Conservation (phyloP, 176 grass and related monocot genomes). For the Hsuehochloa calcarea region DNA sequence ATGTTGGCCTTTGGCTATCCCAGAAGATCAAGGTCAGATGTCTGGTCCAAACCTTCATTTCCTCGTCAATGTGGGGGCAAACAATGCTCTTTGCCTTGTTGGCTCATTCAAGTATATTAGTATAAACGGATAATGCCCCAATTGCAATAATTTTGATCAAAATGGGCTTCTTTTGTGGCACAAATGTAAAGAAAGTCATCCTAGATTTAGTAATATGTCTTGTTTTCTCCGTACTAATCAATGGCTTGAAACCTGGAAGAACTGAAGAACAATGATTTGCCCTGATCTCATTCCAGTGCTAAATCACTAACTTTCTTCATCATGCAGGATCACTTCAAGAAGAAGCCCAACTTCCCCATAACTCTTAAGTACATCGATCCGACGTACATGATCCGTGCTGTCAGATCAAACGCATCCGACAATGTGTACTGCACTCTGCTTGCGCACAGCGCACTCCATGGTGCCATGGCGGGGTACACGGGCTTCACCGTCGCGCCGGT, state of each 20-base stretch:
- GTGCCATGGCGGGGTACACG: conserved; percentile 89
- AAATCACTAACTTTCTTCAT: conserved; percentile 21
- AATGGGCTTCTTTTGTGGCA: neutral
- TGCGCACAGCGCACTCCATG: conserved; percentile 82
- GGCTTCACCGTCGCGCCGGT: conserved; percentile 81
- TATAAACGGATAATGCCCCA: neutral
- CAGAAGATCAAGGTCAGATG: conserved; percentile 87
- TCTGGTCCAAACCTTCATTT: conserved; percentile 27
- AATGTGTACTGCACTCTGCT: conserved; percentile 89
- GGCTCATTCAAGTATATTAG: neutral
- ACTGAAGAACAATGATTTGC: neutral
- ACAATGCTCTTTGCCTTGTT: neutral
- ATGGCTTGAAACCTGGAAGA: neutral
- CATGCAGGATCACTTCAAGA: conserved; percentile 76
- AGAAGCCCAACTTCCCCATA: conserved; percentile 61
- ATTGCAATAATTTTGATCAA: neutral
- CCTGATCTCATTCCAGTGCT: conserved; percentile 14
- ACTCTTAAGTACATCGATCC: conserved; percentile 96
- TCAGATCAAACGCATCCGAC: conserved; percentile 85
- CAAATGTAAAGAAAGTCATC: neutral
- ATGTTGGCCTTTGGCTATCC: conserved; percentile 96
- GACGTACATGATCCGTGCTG: conserved; percentile 82
- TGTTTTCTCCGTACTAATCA: neutral
- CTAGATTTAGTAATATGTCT: neutral
- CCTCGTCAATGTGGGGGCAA: conserved; percentile 32